Evolutionary conservation across 768 basidiomycete genomes (phyloP).

Genomic region (Lactarius hengduanensis): DNA sequence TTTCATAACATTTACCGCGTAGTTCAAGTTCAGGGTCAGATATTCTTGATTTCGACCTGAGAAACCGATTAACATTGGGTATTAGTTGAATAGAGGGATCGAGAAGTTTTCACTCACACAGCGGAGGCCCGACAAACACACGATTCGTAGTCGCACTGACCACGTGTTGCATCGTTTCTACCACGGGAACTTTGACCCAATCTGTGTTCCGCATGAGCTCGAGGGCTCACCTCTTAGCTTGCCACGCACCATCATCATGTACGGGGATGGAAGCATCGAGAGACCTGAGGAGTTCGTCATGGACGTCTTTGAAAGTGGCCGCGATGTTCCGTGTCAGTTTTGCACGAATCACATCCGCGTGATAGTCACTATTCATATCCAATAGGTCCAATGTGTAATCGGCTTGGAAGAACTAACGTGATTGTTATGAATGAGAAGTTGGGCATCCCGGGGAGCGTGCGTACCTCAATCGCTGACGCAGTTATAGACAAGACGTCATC

Average conservation of each 20-base stretch:
- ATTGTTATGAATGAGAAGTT: not conserved
- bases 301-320: not conserved
- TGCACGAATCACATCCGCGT: constrained; percentile 2
- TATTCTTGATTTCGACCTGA: not conserved
- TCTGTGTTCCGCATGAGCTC: not conserved
- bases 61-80: not conserved
- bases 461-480: not conserved
- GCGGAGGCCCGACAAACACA: not conserved
- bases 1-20: not conserved
- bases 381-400: not conserved
- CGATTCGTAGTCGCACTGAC: not conserved
- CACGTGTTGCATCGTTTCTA: not conserved
- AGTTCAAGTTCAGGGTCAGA: not conserved
- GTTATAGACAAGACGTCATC: not conserved
- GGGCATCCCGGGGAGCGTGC: not conserved
- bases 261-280: not conserved
- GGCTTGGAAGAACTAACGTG: not conserved
- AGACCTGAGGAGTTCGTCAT: not conserved
- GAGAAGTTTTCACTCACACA: not conserved
- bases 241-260: not conserved
- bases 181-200: not conserved
- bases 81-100: not conserved
- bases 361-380: not conserved
- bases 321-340: constrained; percentile 12
- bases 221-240: not conserved